phyloP scores from a whole-genome alignment of 2,329 filamentous ascomycete genomes.

The Ampelomyces quisqualis region DNA sequence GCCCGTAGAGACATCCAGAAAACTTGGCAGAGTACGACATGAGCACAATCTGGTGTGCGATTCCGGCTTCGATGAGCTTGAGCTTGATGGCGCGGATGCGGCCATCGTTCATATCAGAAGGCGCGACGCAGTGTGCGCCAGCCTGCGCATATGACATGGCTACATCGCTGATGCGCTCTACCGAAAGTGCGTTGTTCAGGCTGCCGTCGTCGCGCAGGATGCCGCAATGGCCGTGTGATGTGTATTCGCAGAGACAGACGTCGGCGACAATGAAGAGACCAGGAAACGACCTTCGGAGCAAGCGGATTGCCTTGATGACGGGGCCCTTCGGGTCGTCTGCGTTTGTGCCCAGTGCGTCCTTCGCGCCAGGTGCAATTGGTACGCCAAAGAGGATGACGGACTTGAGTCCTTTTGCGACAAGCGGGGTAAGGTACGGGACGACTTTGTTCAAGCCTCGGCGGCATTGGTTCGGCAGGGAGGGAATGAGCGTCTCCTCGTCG shows the following conservation, averaged over 20 bases:
- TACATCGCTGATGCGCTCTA: conserved; percentile 95
- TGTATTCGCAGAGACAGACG: conserved; percentile 98
- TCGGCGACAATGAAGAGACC: conserved; percentile 88
- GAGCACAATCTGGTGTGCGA: conserved; percentile 84
- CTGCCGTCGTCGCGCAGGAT: conserved; percentile 91
- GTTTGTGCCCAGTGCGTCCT: conserved; percentile 87
- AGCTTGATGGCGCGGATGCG: conserved; percentile 97
- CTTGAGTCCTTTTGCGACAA: conserved; percentile 84
- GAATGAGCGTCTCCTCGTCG: conserved; percentile 86
- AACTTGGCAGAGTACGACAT: conserved; percentile 99
- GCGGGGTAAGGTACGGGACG: conserved; percentile 78
- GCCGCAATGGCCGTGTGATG: conserved; percentile 94
- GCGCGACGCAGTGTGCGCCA: conserved; percentile 93
- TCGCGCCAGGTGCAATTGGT: conserved; percentile 74
- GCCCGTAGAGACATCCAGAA: conserved; percentile 91
- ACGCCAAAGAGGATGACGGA: conserved; percentile 97
- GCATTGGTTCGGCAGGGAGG: conserved; percentile 86
- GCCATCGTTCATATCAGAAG: conserved; percentile 98
- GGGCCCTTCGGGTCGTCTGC: conserved; percentile 93
- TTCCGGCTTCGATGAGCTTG: conserved; percentile 91
- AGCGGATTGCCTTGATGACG: conserved; percentile 81
- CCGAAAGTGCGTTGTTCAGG: conserved; percentile 88
- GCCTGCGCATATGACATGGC: conserved; percentile 95
- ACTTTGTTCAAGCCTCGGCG: conserved; percentile 86
- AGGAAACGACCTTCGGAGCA: conserved; percentile 82